phyloP scores from a whole-genome alignment of 805 yeast species.

The Zygoascus biomembranicola region DNA sequence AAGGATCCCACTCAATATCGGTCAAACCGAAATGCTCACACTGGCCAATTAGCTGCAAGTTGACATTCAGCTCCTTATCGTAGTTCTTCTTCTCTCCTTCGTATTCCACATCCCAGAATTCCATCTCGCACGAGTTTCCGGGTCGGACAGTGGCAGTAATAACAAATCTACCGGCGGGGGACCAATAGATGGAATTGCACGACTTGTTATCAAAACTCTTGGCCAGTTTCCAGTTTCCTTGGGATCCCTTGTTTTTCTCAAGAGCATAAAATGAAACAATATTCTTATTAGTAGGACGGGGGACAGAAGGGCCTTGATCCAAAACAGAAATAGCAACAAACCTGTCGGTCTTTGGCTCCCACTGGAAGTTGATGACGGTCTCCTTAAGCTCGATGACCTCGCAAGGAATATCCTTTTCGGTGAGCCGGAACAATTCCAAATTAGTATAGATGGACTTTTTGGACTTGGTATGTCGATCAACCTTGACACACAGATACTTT shows the following conservation, averaged over 20 bases:
- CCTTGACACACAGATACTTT: constrained; percentile 80
- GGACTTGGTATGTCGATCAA: constrained; percentile 94
- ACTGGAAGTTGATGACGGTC: constrained; percentile 75
- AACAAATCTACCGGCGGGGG: constrained; percentile 89
- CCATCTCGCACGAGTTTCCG: constrained; percentile 51
- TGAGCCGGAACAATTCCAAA: constrained; percentile 80
- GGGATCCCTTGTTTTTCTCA: constrained; percentile 49
- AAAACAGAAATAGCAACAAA: constrained; percentile 68
- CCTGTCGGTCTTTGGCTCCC: constrained; percentile 93
- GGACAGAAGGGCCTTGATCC: constrained; percentile 19
- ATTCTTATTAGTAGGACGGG: constrained; percentile 34
- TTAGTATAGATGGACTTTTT: constrained; percentile 87
- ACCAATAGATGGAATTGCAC: constrained; percentile 71
- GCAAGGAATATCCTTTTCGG: constrained; percentile 87
- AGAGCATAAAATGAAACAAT: constrained; percentile 74
- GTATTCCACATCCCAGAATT: constrained; percentile 78
- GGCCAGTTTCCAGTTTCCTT: constrained; percentile 52
- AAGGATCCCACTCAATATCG: constrained; percentile 87
- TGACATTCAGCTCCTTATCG: constrained; percentile 45
- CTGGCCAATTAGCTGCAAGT: constrained; percentile 52
- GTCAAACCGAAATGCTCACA: constrained; percentile 72
- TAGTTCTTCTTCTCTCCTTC: constrained; percentile 54
- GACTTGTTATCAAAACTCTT: constrained; percentile 53
- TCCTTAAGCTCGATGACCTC: constrained; percentile 92
- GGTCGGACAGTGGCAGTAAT: constrained; percentile 39